A percentile compares a stretch with the other conserved stretches of the same genome.
phyloP scores from a whole-genome alignment of 1,139 yeast genomes.

The Meyerozyma smithsonii region DNA sequence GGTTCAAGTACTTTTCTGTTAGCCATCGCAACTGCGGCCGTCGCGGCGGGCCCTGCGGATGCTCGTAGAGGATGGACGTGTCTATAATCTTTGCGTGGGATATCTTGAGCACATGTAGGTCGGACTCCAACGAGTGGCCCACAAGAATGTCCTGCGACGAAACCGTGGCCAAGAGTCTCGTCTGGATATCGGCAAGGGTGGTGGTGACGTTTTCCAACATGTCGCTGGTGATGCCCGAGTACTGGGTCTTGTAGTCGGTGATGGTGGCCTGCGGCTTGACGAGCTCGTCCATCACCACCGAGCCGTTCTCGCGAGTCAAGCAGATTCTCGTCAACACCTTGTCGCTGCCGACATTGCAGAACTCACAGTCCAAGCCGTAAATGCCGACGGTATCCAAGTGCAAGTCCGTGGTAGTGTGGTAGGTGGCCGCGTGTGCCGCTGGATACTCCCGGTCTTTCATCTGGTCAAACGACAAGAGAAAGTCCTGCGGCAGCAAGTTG shows the following conservation, averaged over 20 bases:
- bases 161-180: slow-evolving; percentile 40
- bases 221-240: slow-evolving; percentile 83
- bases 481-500: slow-evolving; percentile 49
- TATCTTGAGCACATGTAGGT: slow-evolving; percentile 53
- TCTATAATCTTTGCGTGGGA: slow-evolving; percentile 67
- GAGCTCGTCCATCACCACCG: slow-evolving; percentile 60
- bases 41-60: slow-evolving; percentile 72
- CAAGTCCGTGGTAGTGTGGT: slow-evolving; percentile 41
- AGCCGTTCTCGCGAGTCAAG: slow-evolving; percentile 57
- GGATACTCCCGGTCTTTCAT: slow-evolving; percentile 55
- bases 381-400: slow-evolving; percentile 56
- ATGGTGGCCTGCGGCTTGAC: slow-evolving; percentile 76
- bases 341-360: slow-evolving; percentile 64
- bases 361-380: slow-evolving; percentile 89
- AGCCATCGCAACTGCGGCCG: slow-evolving; percentile 75
- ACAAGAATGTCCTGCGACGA: slow-evolving; percentile 53
- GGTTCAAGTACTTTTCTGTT: slow-evolving; percentile 48
- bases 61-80: slow-evolving; percentile 63
- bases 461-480: slow-evolving; percentile 44
- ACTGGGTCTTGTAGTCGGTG: slow-evolving; percentile 73
- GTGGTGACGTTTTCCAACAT: slow-evolving; percentile 58
- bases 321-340: slow-evolving; percentile 76
- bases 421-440: slow-evolving; percentile 5
- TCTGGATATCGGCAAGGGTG: slow-evolving; percentile 63
- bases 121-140: slow-evolving; percentile 74